Conservation (phyloP, 1,284 basidiomycete genomes). For the Puccinia horiana region DNA sequence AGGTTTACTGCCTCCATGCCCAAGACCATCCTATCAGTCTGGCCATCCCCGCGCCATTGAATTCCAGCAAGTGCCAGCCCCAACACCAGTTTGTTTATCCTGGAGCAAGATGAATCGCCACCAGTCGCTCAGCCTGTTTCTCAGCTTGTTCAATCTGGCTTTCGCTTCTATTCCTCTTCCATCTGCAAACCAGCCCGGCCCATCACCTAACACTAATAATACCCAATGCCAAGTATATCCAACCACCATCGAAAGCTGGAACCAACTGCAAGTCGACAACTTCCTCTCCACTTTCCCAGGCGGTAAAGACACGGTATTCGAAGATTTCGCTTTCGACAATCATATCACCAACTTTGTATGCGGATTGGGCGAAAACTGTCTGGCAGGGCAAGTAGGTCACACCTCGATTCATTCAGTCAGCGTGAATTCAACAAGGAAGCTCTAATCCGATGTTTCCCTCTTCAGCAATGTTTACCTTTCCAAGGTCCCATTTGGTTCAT, state of each 20-base stretch:
- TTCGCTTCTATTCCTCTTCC: not conserved
- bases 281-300: conserved; percentile 22
- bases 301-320: conserved; percentile 7
- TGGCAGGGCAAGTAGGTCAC: conserved; percentile 35
- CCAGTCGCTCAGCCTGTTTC: not conserved
- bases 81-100: not conserved
- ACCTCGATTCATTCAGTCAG: not conserved
- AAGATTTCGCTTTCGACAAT: conserved; percentile 26
- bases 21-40: not conserved
- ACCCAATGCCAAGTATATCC: conserved; percentile 25
- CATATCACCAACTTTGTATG: conserved; percentile 33
- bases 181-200: not conserved
- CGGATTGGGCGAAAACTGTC: conserved; percentile 38
- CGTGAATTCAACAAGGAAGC: not conserved
- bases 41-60: not conserved
- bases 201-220: not conserved
- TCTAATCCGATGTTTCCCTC: no score
- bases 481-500: conserved; percentile 32
- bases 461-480: conserved; percentile 46
- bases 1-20: not conserved
- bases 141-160: not conserved
- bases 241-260: conserved; percentile 25
- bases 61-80: not conserved
- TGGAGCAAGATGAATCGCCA: not conserved
- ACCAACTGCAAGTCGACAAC: conserved; percentile 26